Evolutionary conservation across 1,284 basidiomycete genomes (phyloP).

Genomic region (Fistulina hepatica): DNA sequence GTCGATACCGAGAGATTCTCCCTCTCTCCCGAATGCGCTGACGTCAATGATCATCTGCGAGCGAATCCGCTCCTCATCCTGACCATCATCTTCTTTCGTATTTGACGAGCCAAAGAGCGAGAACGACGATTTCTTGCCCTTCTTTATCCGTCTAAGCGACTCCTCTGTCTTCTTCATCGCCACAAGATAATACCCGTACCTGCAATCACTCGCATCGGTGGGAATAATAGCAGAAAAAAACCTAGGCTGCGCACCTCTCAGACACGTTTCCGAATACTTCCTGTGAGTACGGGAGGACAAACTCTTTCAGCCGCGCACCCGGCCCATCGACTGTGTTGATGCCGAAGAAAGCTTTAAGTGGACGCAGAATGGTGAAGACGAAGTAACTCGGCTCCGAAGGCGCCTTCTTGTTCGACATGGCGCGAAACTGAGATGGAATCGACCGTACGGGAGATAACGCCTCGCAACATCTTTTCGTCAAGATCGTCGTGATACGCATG

Average conservation of each 20-base stretch:
- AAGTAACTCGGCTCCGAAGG: constrained; percentile 79
- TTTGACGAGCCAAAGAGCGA: constrained; percentile 55
- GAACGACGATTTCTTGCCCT: constrained; percentile 71
- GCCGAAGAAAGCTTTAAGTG: constrained; percentile 72
- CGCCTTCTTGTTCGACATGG: constrained; percentile 62
- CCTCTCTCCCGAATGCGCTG: constrained; percentile 71
- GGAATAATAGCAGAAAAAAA: constrained; percentile 1
- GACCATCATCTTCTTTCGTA: constrained; percentile 51
- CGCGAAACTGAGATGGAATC: constrained; percentile 79
- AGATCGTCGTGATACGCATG: constrained; percentile 56
- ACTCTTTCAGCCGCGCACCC: constrained; percentile 47
- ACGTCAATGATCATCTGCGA: constrained; percentile 83
- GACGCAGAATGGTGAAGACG: constrained; percentile 69
- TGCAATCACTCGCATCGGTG: constrained; percentile 22
- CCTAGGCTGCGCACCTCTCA: constrained; percentile 36
- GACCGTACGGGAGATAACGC: constrained; percentile 80
- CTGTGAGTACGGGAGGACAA: constrained; percentile 43
- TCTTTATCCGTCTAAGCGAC: constrained; percentile 74
- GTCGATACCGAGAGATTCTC: constrained; percentile 56
- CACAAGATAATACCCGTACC: constrained; percentile 60
- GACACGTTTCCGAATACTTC: constrained; percentile 70
- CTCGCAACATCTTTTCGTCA: constrained; percentile 74
- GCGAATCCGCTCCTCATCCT: constrained; percentile 73
- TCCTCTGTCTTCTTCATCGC: constrained; percentile 89
- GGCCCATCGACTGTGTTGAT: constrained; percentile 42